Evolutionary conservation across 2,329 filamentous ascomycete genomes (phyloP).

Genomic region (Penicillium janthinellum): DNA sequence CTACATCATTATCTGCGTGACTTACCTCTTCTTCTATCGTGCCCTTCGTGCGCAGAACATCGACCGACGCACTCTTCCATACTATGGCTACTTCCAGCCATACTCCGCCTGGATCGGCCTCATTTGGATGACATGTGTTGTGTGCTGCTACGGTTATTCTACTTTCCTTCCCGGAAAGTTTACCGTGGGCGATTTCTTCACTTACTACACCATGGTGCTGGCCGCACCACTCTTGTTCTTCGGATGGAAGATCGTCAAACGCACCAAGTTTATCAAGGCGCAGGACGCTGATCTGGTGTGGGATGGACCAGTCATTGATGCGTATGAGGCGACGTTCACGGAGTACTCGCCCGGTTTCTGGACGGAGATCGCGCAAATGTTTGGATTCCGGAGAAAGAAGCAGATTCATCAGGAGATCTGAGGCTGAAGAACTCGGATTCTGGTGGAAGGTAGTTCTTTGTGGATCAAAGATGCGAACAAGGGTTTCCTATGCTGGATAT

Average conservation of each 20-base stretch:
- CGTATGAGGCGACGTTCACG: slow-evolving; percentile 12
- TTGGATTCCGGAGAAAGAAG: slow-evolving; percentile 6
- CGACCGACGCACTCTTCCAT: slow-evolving; percentile 64
- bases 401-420: slow-evolving; percentile 2
- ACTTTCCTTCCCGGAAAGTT: slow-evolving; percentile 66
- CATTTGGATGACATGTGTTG: slow-evolving; percentile 64
- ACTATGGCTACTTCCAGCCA: slow-evolving; percentile 67
- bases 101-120: slow-evolving; percentile 68
- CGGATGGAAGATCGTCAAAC: slow-evolving; percentile 59
- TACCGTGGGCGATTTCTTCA: slow-evolving; percentile 67
- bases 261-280: slow-evolving; percentile 14
- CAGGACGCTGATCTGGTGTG: slow-evolving; percentile 16
- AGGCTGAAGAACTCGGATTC: neutral
- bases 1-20: slow-evolving; percentile 59
- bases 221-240: slow-evolving; percentile 66
- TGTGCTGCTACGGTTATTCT: slow-evolving; percentile 70
- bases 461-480: too few species aligned
- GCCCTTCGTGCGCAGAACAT: slow-evolving; percentile 68
- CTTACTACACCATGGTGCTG: slow-evolving; percentile 67
- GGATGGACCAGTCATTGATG: slow-evolving; percentile 14
- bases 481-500: too few species aligned
- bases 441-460: too few species aligned
- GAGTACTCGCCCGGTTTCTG: slow-evolving; percentile 42
- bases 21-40: slow-evolving; percentile 69
- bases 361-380: slow-evolving; percentile 49